Conservation (phyloP, 805 yeast species). For the Jamesozyma rosinii region DNA sequence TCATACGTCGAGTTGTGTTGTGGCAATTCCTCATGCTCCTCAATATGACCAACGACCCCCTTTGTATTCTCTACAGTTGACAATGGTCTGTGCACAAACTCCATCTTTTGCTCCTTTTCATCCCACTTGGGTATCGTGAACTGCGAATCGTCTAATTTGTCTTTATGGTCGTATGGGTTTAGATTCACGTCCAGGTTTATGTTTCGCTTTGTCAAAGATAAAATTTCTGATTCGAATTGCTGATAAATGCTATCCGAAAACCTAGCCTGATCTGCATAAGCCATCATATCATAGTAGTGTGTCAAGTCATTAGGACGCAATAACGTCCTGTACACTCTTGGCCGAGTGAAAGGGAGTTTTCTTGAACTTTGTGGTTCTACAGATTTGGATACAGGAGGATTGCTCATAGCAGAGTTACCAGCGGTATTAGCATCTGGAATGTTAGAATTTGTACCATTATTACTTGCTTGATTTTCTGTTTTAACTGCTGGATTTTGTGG, state of each 20-base stretch:
- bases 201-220: slow-evolving; percentile 69
- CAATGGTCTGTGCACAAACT: slow-evolving; percentile 36
- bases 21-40: slow-evolving; percentile 56
- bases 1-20: slow-evolving; percentile 83
- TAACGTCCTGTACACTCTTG: slow-evolving; percentile 68
- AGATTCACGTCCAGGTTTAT: slow-evolving; percentile 64
- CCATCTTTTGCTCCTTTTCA: slow-evolving; percentile 25
- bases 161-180: slow-evolving; percentile 51
- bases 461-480: neutral
- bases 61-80: slow-evolving; percentile 31
- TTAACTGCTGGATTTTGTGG: no score
- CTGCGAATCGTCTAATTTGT: slow-evolving; percentile 18
- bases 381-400: neutral
- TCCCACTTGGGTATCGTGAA: slow-evolving; percentile 41
- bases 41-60: slow-evolving; percentile 37
- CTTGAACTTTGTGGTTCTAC: neutral
- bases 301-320: slow-evolving; percentile 74
- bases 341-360: slow-evolving; percentile 33
- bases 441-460: neutral
- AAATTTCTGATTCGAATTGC: slow-evolving; percentile 79
- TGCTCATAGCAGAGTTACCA: neutral
- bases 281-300: slow-evolving; percentile 73
- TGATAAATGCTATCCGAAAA: slow-evolving; percentile 73
- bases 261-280: slow-evolving; percentile 71
- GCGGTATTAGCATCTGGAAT: neutral